Conservation (phyloP, 495 filamentous ascomycete genomes). For the Chaetomidium leptoderma region DNA sequence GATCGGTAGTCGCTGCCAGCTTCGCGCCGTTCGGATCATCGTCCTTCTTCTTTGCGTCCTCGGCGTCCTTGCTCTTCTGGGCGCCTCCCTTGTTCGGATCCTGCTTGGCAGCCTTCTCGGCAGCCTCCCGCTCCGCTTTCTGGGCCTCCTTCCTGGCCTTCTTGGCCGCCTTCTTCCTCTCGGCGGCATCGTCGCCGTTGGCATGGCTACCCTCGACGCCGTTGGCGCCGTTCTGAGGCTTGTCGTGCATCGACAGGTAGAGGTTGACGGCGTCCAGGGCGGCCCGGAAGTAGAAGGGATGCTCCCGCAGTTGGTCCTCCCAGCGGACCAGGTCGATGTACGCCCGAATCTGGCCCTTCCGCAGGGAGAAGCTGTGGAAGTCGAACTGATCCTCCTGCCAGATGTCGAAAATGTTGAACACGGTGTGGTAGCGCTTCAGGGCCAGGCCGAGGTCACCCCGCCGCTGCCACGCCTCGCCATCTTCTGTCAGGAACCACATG, state of each 20-base stretch:
- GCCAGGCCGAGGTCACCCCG: slow-evolving; percentile 79
- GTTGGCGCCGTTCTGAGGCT: slow-evolving; percentile 56
- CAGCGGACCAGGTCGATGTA: slow-evolving; percentile 96
- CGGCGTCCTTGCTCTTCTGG: slow-evolving; percentile 43
- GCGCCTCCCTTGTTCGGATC: slow-evolving; percentile 59
- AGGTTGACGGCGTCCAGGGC: slow-evolving; percentile 76
- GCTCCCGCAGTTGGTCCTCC: slow-evolving; percentile 85
- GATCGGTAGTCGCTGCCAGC: slow-evolving; percentile 72
- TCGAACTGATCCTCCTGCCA: slow-evolving; percentile 99
- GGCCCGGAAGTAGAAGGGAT: slow-evolving; percentile 88
- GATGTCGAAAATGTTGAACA: slow-evolving; percentile 88
- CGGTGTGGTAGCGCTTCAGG: slow-evolving; percentile 80
- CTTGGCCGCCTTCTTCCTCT: slow-evolving; percentile 89
- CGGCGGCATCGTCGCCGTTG: slow-evolving; percentile 58
- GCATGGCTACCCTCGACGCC: slow-evolving; percentile 41
- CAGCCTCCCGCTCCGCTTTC: slow-evolving; percentile 75
- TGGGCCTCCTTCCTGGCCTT: slow-evolving; percentile 92
- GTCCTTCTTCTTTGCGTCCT: slow-evolving; percentile 73
- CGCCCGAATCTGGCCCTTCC: slow-evolving; percentile 90
- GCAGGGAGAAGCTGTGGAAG: slow-evolving; percentile 93
- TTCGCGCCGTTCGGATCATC: slow-evolving; percentile 77
- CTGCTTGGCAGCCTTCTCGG: slow-evolving; percentile 66
- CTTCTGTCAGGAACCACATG: slow-evolving; percentile 94
- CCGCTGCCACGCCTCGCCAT: slow-evolving; percentile 83
- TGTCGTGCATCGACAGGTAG: slow-evolving; percentile 76